Conservation (phyloP, 176 grass and related monocot species). For the Oryza meyeriana region DNA sequence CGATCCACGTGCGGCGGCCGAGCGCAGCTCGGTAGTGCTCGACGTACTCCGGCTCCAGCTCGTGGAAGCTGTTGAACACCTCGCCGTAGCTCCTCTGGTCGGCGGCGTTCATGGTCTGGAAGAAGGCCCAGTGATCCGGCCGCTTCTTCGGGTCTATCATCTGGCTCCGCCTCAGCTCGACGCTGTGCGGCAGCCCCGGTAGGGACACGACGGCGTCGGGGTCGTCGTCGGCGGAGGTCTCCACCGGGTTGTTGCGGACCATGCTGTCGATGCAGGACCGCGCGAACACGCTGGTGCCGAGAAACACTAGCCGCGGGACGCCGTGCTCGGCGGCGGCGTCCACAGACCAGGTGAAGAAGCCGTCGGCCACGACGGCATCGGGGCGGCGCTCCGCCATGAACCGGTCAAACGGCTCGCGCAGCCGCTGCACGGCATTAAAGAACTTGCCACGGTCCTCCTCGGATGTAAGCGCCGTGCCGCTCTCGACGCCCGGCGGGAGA, state of each 20-base stretch:
- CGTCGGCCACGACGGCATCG: conserved; percentile 34
- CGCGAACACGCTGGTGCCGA: conserved; percentile 28
- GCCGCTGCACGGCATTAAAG: background rate
- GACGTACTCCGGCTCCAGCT: conserved; percentile 45
- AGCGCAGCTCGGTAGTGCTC: background rate
- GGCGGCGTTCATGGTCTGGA: background rate
- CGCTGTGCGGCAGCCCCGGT: conserved; percentile 43
- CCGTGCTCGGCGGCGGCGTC: conserved; percentile 8
- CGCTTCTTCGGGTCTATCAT: background rate
- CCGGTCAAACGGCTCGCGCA: conserved; percentile 30
- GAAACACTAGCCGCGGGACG: conserved; percentile 34
- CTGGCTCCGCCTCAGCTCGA: conserved; percentile 21
- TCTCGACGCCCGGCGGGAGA: conserved; percentile 34
- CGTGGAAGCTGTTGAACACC: conserved; percentile 53
- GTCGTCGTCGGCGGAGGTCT: background rate
- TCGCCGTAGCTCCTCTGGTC: conserved; percentile 29
- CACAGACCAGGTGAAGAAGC: conserved; percentile 34
- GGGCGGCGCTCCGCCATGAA: conserved; percentile 6
- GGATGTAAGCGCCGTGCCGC: background rate
- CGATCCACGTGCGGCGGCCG: conserved; percentile 28
- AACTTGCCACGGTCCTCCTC: background rate
- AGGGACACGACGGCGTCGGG: background rate
- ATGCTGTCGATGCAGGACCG: background rate
- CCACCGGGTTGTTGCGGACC: background rate
- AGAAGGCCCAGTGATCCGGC: background rate